Conservation (phyloP, 78 protist species). For the Guillardia theta region DNA sequence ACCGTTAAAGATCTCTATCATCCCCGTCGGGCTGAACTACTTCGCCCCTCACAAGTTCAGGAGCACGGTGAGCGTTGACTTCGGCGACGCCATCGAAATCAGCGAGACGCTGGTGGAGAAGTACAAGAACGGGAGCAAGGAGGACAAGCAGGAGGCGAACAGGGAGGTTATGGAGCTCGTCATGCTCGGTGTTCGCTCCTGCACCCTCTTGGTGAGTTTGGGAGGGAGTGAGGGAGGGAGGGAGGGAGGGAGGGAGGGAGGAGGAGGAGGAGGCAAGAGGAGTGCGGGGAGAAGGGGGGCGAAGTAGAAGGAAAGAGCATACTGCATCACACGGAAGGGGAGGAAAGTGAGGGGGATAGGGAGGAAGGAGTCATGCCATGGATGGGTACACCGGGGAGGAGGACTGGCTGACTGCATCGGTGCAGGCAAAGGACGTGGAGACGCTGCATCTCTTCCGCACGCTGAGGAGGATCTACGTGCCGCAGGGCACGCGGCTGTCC, state of each 20-base stretch:
- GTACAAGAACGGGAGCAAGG: background rate
- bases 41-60: background rate
- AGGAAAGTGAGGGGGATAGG: too few relatives aligned
- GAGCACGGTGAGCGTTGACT: conserved; percentile 31
- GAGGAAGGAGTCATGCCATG: too few relatives aligned
- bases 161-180: background rate
- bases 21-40: conserved; percentile 37
- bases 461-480: background rate
- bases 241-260: too few relatives aligned
- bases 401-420: too few relatives aligned
- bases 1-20: background rate
- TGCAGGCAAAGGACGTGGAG: conserved; percentile 28
- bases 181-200: background rate
- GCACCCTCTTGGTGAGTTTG: too few relatives aligned
- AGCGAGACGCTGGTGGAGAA: background rate
- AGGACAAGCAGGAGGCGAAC: background rate
- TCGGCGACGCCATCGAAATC: conserved; percentile 30
- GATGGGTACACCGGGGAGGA: too few relatives aligned
- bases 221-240: too few relatives aligned
- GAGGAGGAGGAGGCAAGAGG: too few relatives aligned
- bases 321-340: too few relatives aligned
- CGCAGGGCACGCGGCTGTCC: background rate
- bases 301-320: too few relatives aligned
- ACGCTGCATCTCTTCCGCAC: background rate
- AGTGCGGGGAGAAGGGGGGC: too few relatives aligned